Evolutionary conservation across 2,329 filamentous ascomycete genomes (phyloP), one percentile per base, ranked within the genome.

Genomic region (Pseudocercospora musae): DNA sequence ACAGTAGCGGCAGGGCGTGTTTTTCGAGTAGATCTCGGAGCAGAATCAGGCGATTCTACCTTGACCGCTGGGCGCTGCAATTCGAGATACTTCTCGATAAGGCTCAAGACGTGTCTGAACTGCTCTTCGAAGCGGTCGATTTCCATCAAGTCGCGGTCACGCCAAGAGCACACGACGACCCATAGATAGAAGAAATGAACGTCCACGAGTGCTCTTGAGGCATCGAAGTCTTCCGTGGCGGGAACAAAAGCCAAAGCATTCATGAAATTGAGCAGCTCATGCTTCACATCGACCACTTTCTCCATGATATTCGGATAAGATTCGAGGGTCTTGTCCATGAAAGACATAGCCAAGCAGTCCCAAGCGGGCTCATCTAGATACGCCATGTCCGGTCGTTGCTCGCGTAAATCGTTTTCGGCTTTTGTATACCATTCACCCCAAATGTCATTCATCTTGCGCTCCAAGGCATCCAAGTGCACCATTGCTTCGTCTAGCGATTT

Each of bases 121-220:
- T 62, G 57, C 42, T 50, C 29, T 27, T 62, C 59, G n/a, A 65
- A 62, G 5, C 58, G 62, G 27, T 62, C 40, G 11, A 48, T 49
- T 8, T 54, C 6, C 20, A 57, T 57, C 25, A 57, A 59, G 7
- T 50, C 53, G 3, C 58, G 5, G n/a, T 64, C 62, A 9, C 55
- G 54, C 58, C 58, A 64, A 52, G 48, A 57, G 11, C 15, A 44
- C 44, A 37, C 37, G 53, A 20, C 18, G 20, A 57, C 27, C 25
- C 46, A 29, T 29, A n/a, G 18, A 49, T 40, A 46, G 31, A 50
- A 54, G 50, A 59, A 20, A 40, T 62, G n/a, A 42, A 58, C 42
- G 54, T 56, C 21, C 9, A 48, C 37, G 0, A 57, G 40, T 29
- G 42, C 25, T 13, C 42, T 44, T 15, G 21, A 18, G 7, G 55